phyloP scores from a whole-genome alignment of 2,329 filamentous ascomycete species.

The Fusarium scirpi region DNA sequence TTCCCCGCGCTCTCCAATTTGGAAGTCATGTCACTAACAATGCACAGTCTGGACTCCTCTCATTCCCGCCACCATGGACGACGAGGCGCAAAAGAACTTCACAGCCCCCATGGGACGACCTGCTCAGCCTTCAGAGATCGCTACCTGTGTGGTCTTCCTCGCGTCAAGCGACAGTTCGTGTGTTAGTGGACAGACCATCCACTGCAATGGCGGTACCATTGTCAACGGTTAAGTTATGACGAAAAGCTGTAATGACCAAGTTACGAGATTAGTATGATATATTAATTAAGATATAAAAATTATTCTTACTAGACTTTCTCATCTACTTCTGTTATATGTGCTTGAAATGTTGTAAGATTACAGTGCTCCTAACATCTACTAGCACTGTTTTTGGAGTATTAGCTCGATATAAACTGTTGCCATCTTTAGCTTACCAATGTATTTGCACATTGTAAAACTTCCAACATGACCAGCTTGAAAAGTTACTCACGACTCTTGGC shows the following conservation, averaged over 20 bases:
- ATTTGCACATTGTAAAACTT: neutral
- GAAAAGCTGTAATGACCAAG: neutral
- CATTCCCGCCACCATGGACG: constrained; percentile 78
- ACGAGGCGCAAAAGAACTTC: constrained; percentile 78
- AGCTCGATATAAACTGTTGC: neutral
- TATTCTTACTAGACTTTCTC: neutral
- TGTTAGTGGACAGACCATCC: constrained; percentile 76
- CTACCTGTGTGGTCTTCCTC: constrained; percentile 84
- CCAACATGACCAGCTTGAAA: neutral
- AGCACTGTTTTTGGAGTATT: neutral
- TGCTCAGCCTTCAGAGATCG: constrained; percentile 84
- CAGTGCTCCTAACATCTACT: neutral
- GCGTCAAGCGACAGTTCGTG: constrained; percentile 79
- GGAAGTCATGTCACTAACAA: constrained; percentile 5
- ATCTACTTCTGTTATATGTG: neutral
- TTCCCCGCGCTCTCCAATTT: neutral
- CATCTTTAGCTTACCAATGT: neutral
- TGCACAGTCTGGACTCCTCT: constrained; percentile 76
- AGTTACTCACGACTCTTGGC: neutral
- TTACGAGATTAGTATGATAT: neutral
- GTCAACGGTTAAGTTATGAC: constrained; percentile 58
- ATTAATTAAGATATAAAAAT: neutral
- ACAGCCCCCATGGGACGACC: constrained; percentile 80
- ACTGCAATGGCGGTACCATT: constrained; percentile 64
- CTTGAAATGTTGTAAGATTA: neutral